A percentile compares a stretch with the other conserved stretches of the same genome.
phyloP scores from a whole-genome alignment of 208 protist species.

The Polymyxa betae region DNA sequence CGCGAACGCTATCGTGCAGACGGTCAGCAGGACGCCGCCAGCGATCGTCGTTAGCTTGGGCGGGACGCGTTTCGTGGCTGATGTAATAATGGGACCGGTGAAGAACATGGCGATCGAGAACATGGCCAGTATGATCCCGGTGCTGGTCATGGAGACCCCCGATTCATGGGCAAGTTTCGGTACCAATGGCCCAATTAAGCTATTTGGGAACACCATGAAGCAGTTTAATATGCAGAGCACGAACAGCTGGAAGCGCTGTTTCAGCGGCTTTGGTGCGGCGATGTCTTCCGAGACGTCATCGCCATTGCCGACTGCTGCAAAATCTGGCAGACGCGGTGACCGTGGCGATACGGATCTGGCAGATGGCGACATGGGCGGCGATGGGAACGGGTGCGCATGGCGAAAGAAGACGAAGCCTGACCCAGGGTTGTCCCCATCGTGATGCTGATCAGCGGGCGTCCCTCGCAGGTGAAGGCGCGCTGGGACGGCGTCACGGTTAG shows the following conservation, averaged over 20 bases:
- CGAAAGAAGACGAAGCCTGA: not conserved
- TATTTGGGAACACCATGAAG: slow-evolving; percentile 7
- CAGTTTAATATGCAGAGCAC: not conserved
- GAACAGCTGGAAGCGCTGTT: not conserved
- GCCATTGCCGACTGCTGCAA: not conserved
- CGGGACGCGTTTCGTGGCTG: not conserved
- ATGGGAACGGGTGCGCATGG: not conserved
- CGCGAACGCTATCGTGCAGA: slow-evolving; percentile 38
- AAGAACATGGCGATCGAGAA: slow-evolving; percentile 26
- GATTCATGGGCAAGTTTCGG: not conserved
- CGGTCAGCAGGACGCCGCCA: not conserved
- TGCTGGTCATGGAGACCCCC: not conserved
- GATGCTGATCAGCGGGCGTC: too few species aligned
- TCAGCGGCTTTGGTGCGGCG: not conserved
- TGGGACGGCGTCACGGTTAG: too few species aligned
- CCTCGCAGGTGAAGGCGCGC: too few species aligned
- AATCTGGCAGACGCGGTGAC: not conserved
- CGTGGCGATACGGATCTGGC: not conserved
- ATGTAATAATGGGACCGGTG: slow-evolving; percentile 21
- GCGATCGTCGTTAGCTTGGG: not conserved
- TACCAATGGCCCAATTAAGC: slow-evolving; percentile 30
- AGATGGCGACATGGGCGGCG: not conserved
- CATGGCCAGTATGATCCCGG: slow-evolving; percentile 6
- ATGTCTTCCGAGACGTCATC: slow-evolving; percentile 16
- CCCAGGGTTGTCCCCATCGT: not conserved